Base-by-base conservation (phyloP, 306 rosid genomes). In the Vachellia collinsii region DNA sequence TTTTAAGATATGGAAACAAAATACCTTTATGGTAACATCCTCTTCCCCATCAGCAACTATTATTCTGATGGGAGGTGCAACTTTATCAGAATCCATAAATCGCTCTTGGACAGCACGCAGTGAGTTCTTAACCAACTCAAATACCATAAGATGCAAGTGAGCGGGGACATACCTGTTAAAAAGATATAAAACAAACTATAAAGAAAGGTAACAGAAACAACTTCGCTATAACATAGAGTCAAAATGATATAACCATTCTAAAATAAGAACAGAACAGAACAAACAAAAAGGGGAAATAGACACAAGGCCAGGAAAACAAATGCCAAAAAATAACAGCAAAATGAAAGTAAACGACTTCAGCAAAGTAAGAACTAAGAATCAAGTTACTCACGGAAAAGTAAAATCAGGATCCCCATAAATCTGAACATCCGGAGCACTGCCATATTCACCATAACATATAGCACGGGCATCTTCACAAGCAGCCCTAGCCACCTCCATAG, bases 111-210 rank as follows among this genome's bases (percentile, higher is more conserved):
- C 99, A 22, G 98, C 99, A 72, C 99, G 98, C 79, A 95, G 77
- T 2, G 99, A 95, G 89, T 95, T 95, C 84, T 95, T 95, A 38
- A 93, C 98, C 88, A 95, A 78, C 94, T 95, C 99, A 71, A 95
- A 95, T 51, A 95, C 96, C 99, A 95, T 95, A 48, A 93, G 93
- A 86, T 93, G 99, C 86, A 95, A 88, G 87, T 95, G 99, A 37
- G 96, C 86, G 1, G 98, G 94, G 84, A 95, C 99, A 68, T 95
- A 95, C 68, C 99, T 95, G 88, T 80, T 7, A 46, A 4, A 19
- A 39, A 78, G 56, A 74, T 44, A 85, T 17, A 71, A 36, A 36
- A 43, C 36, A 37, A 50, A 67, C 47, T 68, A 56, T 41, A 70
- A 36, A 62, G 43, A 76, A 77, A 74, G 64, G 72, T 72, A 63